Evolutionary conservation across 495 filamentous ascomycete species (phyloP).

Genomic region (Daldinia grandis): DNA sequence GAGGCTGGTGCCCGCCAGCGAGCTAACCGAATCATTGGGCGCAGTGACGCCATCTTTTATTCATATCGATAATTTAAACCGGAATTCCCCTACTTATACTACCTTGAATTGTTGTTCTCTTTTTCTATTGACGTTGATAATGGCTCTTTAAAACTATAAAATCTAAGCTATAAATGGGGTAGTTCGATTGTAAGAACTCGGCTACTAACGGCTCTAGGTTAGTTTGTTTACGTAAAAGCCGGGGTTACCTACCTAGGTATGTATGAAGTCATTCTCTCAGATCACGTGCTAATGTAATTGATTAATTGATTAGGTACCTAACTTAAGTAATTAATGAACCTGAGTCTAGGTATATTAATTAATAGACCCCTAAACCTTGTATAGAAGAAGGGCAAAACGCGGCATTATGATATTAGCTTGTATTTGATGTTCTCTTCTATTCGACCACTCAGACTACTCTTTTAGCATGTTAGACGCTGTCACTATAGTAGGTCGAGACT

Average conservation of each 20-base stretch:
- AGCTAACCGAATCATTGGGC: constrained; percentile 38
- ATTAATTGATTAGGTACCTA: no score
- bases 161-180: constrained; percentile 1
- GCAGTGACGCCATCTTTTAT: constrained; percentile 42
- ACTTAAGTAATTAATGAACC: no score
- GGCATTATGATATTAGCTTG: background rate
- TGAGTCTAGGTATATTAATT: no score
- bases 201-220: constrained; percentile 24
- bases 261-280: constrained; percentile 23
- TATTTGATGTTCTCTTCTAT: background rate
- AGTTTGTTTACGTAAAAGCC: background rate
- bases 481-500: background rate
- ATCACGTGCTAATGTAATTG: background rate
- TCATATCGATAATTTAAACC: constrained; percentile 35
- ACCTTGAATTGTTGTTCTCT: constrained; percentile 1
- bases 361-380: no score
- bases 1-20: constrained; percentile 25
- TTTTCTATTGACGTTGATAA: background rate
- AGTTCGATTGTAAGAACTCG: constrained; percentile 23
- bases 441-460: background rate
- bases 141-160: background rate
- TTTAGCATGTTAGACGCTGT: background rate
- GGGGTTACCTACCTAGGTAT: background rate
- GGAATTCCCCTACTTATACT: constrained; percentile 2
- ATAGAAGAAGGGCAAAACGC: background rate